A percentile compares a stretch with the other conserved stretches of the same genome.
These are phyloP conservation scores for Aspergillus chevalieri DNA, from an alignment of 2,329 filamentous ascomycete genomes.

Conservation along the genomic window DNA sequence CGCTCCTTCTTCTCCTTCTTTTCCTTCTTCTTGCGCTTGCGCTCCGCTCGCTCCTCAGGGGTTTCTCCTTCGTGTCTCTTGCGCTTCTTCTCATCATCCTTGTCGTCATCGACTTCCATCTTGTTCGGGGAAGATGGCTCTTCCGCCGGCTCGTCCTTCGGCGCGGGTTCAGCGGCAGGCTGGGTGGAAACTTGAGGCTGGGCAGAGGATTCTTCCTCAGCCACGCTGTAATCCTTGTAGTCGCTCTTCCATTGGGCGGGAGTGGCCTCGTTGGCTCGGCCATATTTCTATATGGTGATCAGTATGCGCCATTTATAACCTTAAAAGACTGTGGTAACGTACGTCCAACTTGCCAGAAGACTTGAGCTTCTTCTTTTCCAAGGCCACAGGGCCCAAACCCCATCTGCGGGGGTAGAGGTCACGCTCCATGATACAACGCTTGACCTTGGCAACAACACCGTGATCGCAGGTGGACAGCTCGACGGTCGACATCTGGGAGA, in stretches of 20 bases:
- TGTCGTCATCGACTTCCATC: constrained; percentile 36
- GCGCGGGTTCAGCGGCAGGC: constrained; percentile 19
- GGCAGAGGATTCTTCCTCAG: constrained; percentile 34
- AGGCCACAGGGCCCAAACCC: constrained; percentile 87
- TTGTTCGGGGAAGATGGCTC: constrained; percentile 30
- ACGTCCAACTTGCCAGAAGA: constrained; percentile 91
- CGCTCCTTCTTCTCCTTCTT: constrained; percentile 56
- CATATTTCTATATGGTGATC: constrained; percentile 63
- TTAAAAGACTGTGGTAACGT: constrained; percentile 21
- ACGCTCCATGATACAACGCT: constrained; percentile 99
- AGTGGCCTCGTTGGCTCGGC: constrained; percentile 84
- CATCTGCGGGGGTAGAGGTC: constrained; percentile 95
- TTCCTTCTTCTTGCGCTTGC: constrained; percentile 49
- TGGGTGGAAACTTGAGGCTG: constrained; percentile 30
- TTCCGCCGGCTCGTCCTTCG: constrained; percentile 21
- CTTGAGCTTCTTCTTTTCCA: constrained; percentile 99
- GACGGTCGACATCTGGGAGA: constrained; percentile 96
- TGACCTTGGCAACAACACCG: constrained; percentile 96
- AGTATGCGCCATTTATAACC: constrained; percentile 17
- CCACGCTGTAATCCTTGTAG: constrained; percentile 80
- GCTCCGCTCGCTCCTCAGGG: constrained; percentile 42
- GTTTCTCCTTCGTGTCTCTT: constrained; percentile 53
- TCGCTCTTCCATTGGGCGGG: constrained; percentile 86
- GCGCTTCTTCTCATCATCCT: constrained; percentile 47
- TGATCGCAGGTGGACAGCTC: constrained; percentile 97